These are phyloP conservation scores for Arabidopsis lyrata DNA, from an alignment of 441 rosid species.

Conservation along the genomic window DNA sequence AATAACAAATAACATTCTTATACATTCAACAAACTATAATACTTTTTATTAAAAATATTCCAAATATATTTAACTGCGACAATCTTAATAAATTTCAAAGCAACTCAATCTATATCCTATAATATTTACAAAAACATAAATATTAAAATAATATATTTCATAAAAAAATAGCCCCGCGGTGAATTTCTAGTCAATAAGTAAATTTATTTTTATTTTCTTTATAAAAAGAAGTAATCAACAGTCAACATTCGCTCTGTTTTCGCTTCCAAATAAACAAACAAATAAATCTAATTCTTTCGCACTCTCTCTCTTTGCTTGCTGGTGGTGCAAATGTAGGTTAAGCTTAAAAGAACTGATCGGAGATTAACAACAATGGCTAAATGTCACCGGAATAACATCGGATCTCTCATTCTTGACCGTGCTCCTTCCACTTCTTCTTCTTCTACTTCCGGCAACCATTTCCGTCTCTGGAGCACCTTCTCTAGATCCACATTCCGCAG, in stretches of 20 bases:
- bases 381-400: constrained; percentile 71
- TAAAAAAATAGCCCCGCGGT: no score
- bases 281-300: background rate
- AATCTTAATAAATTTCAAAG: no score
- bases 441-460: constrained; percentile 44
- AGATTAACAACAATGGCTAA: constrained; percentile 57
- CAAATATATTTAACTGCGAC: no score
- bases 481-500: constrained; percentile 76
- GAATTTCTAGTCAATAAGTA: no score
- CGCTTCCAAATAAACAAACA: constrained; percentile 38
- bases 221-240: constrained; percentile 29
- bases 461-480: constrained; percentile 69
- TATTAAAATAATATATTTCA: no score
- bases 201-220: background rate
- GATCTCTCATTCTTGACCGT: constrained; percentile 69
- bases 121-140: no score
- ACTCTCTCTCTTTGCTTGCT: constrained; percentile 22
- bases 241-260: constrained; percentile 45
- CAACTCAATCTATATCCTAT: no score
- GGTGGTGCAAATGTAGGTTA: constrained; percentile 45
- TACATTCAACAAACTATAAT: no score
- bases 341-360: constrained; percentile 29
- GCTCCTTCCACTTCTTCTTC: constrained; percentile 46
- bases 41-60: no score
- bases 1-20: no score